A percentile compares a stretch with the other conserved stretches of the same genome.
Evolutionary conservation across 2,329 filamentous ascomycete species (phyloP).

Genomic region (Thelonectria rubi): DNA sequence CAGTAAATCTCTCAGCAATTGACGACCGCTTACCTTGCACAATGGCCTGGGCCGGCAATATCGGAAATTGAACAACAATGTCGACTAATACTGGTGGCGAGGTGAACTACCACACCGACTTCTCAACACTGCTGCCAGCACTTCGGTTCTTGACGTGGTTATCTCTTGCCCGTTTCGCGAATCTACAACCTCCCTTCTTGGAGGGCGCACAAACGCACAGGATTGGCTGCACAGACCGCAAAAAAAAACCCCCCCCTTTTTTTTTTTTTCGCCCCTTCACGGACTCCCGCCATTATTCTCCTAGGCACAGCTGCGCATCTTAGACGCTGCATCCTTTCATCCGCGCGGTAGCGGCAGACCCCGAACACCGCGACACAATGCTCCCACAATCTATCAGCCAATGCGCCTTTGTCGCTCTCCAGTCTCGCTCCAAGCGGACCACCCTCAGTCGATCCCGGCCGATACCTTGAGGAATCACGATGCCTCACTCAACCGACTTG

Average conservation of each 20-base stretch:
- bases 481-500: constrained; percentile 18
- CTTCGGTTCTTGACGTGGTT: neutral
- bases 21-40: neutral
- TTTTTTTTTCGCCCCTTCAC: neutral
- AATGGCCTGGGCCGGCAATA: constrained; percentile 10
- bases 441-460: constrained; percentile 5
- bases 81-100: neutral
- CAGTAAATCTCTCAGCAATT: constrained; percentile 21
- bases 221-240: constrained; percentile 2
- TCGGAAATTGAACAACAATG: constrained; percentile 16
- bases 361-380: constrained; percentile 22
- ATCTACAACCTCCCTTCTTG: neutral
- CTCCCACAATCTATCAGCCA: constrained; percentile 8
- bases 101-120: constrained; percentile 1
- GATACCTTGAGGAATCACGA: constrained; percentile 13
- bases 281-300: too few relatives aligned
- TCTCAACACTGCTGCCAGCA: neutral
- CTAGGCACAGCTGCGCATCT: too few relatives aligned
- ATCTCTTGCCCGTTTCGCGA: neutral
- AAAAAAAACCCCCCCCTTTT: neutral
- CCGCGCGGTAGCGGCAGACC: constrained; percentile 6
- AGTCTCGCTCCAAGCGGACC: constrained; percentile 2
- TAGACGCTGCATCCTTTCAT: constrained; percentile 16
- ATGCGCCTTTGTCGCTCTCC: constrained; percentile 18
- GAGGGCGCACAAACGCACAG: neutral